phyloP scores from a whole-genome alignment of 495 filamentous ascomycete genomes.

The Astrothelium macrocarpum region DNA sequence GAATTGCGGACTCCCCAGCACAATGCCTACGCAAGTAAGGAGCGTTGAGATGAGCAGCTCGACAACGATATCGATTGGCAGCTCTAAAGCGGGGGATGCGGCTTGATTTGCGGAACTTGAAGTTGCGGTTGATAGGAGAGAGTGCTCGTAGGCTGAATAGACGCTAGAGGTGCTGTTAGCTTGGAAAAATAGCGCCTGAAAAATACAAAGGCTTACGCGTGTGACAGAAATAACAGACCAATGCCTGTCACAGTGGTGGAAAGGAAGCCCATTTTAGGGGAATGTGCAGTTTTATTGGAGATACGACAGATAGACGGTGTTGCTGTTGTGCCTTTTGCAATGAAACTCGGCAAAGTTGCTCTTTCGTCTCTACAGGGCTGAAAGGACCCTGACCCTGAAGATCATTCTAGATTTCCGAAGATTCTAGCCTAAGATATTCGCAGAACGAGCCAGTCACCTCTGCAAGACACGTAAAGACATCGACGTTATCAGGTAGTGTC shows the following conservation, averaged over 20 bases:
- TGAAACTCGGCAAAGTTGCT: conserved; percentile 10
- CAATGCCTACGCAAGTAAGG: conserved; percentile 33
- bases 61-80: conserved; percentile 35
- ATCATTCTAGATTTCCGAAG: background rate
- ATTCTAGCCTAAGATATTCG: background rate
- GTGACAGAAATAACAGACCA: conserved; percentile 33
- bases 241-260: conserved; percentile 26
- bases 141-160: conserved; percentile 39
- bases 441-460: background rate
- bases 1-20: conserved; percentile 27
- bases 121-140: conserved; percentile 19
- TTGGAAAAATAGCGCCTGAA: background rate
- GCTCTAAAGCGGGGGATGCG: conserved; percentile 17
- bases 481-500: background rate
- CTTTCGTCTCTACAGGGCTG: background rate
- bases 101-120: conserved; percentile 12
- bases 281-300: background rate
- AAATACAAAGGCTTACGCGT: conserved; percentile 30
- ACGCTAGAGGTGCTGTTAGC: conserved; percentile 24
- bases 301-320: background rate
- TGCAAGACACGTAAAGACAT: background rate
- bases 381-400: background rate
- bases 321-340: background rate
- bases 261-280: conserved; percentile 26
- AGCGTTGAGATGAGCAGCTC: conserved; percentile 34